Conservation (phyloP, 257 asterid species). For the Nicotiana undulata region DNA sequence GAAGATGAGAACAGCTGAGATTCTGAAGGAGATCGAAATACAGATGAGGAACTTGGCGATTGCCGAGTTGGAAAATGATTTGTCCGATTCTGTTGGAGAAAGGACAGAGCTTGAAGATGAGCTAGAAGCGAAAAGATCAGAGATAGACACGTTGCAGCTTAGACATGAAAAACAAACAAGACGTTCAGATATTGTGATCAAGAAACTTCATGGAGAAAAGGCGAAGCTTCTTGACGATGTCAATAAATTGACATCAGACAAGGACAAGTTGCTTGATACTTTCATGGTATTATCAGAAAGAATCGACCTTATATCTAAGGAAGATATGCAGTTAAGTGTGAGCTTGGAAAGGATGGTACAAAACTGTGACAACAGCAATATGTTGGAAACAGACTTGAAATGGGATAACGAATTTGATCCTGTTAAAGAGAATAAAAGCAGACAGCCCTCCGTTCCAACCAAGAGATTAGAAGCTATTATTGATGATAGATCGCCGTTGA, state of each 20-base stretch:
- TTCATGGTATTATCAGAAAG: conserved; percentile 33
- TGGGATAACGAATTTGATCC: conserved; percentile 29
- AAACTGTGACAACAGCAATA: conserved; percentile 14
- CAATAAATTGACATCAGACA: conserved; percentile 27
- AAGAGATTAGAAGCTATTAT: conserved; percentile 43
- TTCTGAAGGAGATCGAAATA: conserved; percentile 26
- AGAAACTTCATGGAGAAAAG: conserved; percentile 25
- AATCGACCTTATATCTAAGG: conserved; percentile 28
- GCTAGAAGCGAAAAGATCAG: conserved; percentile 24
- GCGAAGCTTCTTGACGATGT: conserved; percentile 10
- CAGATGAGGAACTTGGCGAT: conserved; percentile 43
- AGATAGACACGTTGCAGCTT: conserved; percentile 14
- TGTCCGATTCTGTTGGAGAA: conserved; percentile 13
- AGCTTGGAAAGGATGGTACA: conserved; percentile 43
- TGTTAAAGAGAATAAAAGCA: conserved; percentile 45
- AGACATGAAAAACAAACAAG: conserved; percentile 7
- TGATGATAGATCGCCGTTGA: conserved; percentile 63
- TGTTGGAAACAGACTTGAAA: conserved; percentile 3
- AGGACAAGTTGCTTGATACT: conserved; percentile 25
- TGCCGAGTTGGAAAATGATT: conserved; percentile 34
- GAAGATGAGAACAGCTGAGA: conserved; percentile 32
- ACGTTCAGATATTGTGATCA: conserved; percentile 16
- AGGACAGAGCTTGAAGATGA: conserved; percentile 19
- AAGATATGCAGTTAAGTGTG: conserved; percentile 48
- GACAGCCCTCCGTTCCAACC: conserved; percentile 29